Base-by-base conservation (phyloP, 805 yeast species). In the Sugiyamaella marilandica region DNA sequence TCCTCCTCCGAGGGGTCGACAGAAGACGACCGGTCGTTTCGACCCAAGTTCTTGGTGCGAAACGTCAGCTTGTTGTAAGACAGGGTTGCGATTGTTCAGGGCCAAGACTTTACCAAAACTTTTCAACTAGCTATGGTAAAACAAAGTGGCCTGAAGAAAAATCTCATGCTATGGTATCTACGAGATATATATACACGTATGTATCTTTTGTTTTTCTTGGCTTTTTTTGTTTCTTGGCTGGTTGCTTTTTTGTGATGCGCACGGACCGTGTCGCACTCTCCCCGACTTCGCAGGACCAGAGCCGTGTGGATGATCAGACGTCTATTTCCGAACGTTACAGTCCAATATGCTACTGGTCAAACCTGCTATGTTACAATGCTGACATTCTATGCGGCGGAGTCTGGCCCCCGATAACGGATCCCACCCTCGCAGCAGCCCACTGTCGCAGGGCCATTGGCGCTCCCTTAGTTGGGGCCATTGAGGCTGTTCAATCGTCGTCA, bases 251-350 rank as follows among this genome's bases (percentile, higher is more conserved):
- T 24, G 29, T 7, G 29, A 24, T 24, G 29, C 29, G 29, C 29
- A 24, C 29, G 29, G 29, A 24, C 29, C 29, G 29, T 24, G 29
- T 24, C 7, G 29, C 29, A 3, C 3, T 7, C 29, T 24, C 29
- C 29, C 29, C 29, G 43, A 21, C 4, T 14, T 24, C 43, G 24
- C 43, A 39, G 19, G 8, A 11, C 21, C 19, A 19, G 19, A 39
- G 43, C 43, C 43, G 43, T 39, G 43, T n/a, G n/a, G n/a, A n/a
- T n/a, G 43, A 39, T 39, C 24, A 21, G 24, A 39, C 43, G 43
- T 39, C 16, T 39, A 39, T 39, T 39, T 39, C 43, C 43, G 43
- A 39, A 39, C 43, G 43, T 39, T 39, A 39, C 43, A 39, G 24
- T 39, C 43, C 43, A 39, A 5, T 39, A 39, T 39, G 24, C 43